Conservation (phyloP, 192 early-diverging fungal genomes). For the Entophlyctis helioformis region DNA sequence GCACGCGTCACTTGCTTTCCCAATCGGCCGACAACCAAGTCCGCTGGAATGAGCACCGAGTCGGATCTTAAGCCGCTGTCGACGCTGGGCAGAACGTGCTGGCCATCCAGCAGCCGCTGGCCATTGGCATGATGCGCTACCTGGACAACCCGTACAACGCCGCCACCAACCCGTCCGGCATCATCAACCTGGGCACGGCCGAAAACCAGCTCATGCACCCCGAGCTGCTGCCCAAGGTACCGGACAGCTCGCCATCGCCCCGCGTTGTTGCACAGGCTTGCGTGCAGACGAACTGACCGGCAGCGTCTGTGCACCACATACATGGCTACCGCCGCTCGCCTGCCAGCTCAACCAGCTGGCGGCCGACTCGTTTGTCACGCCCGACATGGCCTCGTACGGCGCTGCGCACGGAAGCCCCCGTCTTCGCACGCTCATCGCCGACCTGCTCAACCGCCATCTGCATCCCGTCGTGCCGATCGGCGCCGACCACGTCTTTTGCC, state of each 20-base stretch:
- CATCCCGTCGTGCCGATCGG: slow-evolving; percentile 25
- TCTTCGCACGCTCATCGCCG: slow-evolving; percentile 47
- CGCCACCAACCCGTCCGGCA: slow-evolving; percentile 46
- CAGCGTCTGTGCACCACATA: too few relatives aligned
- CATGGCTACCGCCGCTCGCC: background rate
- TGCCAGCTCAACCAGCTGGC: background rate
- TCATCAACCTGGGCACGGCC: slow-evolving; percentile 73
- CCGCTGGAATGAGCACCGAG: too few relatives aligned
- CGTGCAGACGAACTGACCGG: slow-evolving; percentile 3
- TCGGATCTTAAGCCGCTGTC: too few relatives aligned
- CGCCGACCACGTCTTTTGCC: slow-evolving; percentile 42
- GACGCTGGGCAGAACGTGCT: too few relatives aligned
- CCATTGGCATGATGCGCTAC: too few relatives aligned
- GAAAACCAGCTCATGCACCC: slow-evolving; percentile 56
- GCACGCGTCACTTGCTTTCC: too few relatives aligned
- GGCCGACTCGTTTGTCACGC: slow-evolving; percentile 4
- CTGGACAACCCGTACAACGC: slow-evolving; percentile 25
- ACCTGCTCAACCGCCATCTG: slow-evolving; percentile 56
- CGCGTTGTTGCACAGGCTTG: too few relatives aligned
- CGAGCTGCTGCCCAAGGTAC: slow-evolving; percentile 45
- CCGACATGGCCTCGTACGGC: slow-evolving; percentile 19
- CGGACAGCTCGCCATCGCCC: too few relatives aligned
- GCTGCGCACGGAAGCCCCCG: slow-evolving; percentile 35
- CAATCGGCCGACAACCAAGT: too few relatives aligned
- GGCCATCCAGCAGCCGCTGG: too few relatives aligned